These are phyloP conservation scores for Cyclotella choctawhatcheeana DNA, from an alignment of 108 stramenopile species.

Conservation along the genomic window DNA sequence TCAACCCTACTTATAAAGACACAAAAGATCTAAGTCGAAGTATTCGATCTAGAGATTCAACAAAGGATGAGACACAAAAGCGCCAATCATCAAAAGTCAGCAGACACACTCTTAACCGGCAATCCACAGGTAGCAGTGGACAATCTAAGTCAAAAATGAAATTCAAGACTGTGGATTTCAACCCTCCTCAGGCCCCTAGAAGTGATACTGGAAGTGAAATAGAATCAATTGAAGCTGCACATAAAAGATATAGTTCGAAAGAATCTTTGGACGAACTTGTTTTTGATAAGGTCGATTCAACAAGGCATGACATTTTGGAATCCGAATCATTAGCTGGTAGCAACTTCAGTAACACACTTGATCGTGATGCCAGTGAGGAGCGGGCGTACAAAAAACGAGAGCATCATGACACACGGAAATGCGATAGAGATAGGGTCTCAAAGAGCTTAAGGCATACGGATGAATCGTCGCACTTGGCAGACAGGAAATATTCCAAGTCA, in stretches of 20 bases:
- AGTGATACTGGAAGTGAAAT: neutral
- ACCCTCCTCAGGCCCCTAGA: neutral
- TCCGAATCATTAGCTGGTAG: neutral
- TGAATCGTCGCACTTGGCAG: neutral
- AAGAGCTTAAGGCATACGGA: neutral
- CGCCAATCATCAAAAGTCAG: neutral
- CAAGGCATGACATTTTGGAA: too few species aligned
- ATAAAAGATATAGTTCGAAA: neutral
- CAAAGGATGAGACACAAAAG: neutral
- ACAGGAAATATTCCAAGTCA: neutral
- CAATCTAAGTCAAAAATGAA: neutral
- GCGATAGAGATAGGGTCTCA: neutral
- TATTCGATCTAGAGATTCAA: neutral
- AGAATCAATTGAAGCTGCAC: neutral
- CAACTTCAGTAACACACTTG: constrained; percentile 7
- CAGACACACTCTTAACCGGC: neutral
- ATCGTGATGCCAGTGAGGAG: neutral
- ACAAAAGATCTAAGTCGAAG: neutral
- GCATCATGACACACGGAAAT: too few species aligned
- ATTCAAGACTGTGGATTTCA: constrained; percentile 1
- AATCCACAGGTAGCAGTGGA: constrained; percentile 3
- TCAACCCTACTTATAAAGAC: constrained; percentile 1
- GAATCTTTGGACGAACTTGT: too few species aligned
- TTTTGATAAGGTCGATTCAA: neutral
- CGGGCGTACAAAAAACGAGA: neutral